phyloP scores from a whole-genome alignment of 2,329 filamentous ascomycete genomes.

The Thermothelomyces thermophilus region DNA sequence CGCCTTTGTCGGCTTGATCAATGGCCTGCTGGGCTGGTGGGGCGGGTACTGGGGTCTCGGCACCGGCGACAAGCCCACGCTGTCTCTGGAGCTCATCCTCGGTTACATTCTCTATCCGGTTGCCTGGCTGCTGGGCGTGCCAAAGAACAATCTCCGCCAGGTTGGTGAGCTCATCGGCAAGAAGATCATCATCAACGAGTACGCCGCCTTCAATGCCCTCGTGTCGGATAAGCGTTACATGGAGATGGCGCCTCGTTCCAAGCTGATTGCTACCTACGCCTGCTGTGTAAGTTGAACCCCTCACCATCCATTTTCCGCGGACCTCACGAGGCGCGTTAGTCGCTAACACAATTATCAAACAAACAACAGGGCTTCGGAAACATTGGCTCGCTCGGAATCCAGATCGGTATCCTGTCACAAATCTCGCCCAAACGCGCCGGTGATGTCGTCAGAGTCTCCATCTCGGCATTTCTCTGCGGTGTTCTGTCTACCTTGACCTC shows the following conservation, averaged over 20 bases:
- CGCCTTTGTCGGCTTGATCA: conserved; percentile 64
- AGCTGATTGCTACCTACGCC: conserved; percentile 78
- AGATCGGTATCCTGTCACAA: conserved; percentile 82
- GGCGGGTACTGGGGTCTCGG: conserved; percentile 70
- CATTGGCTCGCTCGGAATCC: conserved; percentile 79
- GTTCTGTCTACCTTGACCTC: conserved; percentile 73
- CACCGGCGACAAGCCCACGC: conserved; percentile 42
- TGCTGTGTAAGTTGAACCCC: conserved; percentile 68
- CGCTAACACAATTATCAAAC: too few relatives aligned
- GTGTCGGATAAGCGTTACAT: conserved; percentile 46
- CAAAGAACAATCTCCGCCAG: conserved; percentile 56
- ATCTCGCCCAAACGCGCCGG: conserved; percentile 67
- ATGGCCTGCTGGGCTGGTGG: conserved; percentile 79
- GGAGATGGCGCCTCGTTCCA: conserved; percentile 60
- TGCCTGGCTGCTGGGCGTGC: conserved; percentile 75
- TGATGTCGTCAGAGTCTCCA: conserved; percentile 67
- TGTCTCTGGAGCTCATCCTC: conserved; percentile 69
- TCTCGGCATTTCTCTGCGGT: conserved; percentile 72
- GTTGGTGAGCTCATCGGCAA: conserved; percentile 70
- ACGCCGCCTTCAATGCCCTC: conserved; percentile 53
- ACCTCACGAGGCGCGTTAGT: too few relatives aligned
- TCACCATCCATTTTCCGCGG: conserved; percentile 72
- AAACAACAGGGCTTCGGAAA: conserved; percentile 71
- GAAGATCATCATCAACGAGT: conserved; percentile 85
- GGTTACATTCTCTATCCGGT: conserved; percentile 74